phyloP scores from a whole-genome alignment of 768 basidiomycete species.

The Dioszegia crocea region DNA sequence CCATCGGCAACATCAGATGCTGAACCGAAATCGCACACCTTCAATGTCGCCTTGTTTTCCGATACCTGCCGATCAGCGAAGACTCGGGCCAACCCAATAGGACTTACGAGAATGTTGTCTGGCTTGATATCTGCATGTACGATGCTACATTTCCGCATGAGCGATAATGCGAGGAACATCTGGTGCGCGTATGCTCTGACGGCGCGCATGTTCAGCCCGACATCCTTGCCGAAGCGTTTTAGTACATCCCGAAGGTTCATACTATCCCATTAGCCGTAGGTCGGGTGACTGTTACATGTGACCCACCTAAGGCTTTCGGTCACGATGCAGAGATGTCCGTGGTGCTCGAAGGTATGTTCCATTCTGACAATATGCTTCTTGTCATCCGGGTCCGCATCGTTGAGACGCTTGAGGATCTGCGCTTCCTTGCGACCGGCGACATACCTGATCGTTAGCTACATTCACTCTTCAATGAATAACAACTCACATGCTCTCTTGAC shows the following conservation, averaged over 20 bases:
- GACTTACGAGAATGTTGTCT: slow-evolving; percentile 85
- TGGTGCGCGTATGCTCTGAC: slow-evolving; percentile 99
- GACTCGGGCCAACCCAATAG: neutral
- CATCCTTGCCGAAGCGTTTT: slow-evolving; percentile 96
- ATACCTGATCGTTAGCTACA: slow-evolving; percentile 61
- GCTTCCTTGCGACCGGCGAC: slow-evolving; percentile 90
- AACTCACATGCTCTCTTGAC: slow-evolving; percentile 91
- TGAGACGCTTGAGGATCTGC: slow-evolving; percentile 79
- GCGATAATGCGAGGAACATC: slow-evolving; percentile 78
- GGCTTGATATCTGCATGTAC: slow-evolving; percentile 99
- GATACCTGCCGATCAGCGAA: slow-evolving; percentile 64
- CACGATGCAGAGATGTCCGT: slow-evolving; percentile 91
- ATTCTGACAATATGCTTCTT: slow-evolving; percentile 94
- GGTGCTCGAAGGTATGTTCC: slow-evolving; percentile 91
- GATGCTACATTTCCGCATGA: slow-evolving; percentile 81
- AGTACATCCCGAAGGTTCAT: slow-evolving; percentile 98
- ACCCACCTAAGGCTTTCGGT: slow-evolving; percentile 86
- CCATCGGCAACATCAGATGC: slow-evolving; percentile 84
- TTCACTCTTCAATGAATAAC: neutral
- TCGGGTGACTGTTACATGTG: neutral
- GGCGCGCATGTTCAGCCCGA: slow-evolving; percentile 90
- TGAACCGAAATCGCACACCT: slow-evolving; percentile 95
- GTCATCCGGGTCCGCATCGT: slow-evolving; percentile 87
- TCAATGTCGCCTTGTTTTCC: slow-evolving; percentile 85
- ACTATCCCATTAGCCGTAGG: slow-evolving; percentile 51